Evolutionary conservation across 1,139 yeast species (phyloP), one percentile per base, ranked within the genome.

Genomic region (Pichia inconspicua): DNA sequence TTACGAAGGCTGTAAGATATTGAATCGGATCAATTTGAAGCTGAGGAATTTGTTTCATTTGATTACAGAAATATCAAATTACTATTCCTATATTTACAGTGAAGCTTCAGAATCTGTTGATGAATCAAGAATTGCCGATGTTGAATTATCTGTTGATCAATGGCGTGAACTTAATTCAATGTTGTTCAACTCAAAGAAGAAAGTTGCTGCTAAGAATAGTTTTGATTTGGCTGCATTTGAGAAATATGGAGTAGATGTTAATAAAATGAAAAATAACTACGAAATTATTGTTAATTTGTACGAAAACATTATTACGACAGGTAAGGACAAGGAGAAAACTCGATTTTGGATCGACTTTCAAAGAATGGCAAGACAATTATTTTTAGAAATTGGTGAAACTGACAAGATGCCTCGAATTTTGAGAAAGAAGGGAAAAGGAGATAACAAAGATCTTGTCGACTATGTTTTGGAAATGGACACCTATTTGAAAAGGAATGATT

Each of bases 1-100:
- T 49, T 73, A 71, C 54, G 67, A 68, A 41, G 62, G 60, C 5
- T 84, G 94, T 63, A 78, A 80, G 31, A 64, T 60, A 27, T 58
- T 70, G 32, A 73, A 84, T 9, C 77, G 79, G 55, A 67, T 74
- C 8, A 50, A 50, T 15, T 48, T 57, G 8, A 63, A 62, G 38
- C 41, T 63, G n/a, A 47, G 42, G 22, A 54, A 50, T 12, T 41
- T 61, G 19, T 46, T 60, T 44, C 53, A 53, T 8, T 19, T 55
- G 6, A 49, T 59, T 27, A 56, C 57, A 14, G 54, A 59, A 17
- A 47, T 62, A 4, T 57, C 62, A 4, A 48, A 57, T 10, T 63
- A 61, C 44, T 61, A 62, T 42, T 63, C 66, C 2, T 59, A 55
- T 39, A 53, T 64, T 5, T 64, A 64, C 48, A 49, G 57, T 27